Evolutionary conservation across 345 rosid species (phyloP).

Genomic region (Noccaea caerulescens): DNA sequence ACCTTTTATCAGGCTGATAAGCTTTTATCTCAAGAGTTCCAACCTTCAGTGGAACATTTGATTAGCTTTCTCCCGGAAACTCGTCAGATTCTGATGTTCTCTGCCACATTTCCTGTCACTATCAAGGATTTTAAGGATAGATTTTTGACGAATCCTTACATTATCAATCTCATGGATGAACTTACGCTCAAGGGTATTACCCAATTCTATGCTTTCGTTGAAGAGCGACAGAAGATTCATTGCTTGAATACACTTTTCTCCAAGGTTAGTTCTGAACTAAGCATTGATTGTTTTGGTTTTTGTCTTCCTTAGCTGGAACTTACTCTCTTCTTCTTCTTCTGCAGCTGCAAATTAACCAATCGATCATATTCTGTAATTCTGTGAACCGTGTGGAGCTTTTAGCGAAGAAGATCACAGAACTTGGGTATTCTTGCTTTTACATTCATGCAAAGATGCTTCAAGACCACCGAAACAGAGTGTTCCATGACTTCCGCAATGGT

Average conservation of each 20-base stretch:
- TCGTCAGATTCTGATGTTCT: slow-evolving; percentile 90
- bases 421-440: slow-evolving; percentile 92
- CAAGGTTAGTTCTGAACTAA: slow-evolving; percentile 59
- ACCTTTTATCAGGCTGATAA: slow-evolving; percentile 77
- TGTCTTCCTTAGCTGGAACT: slow-evolving; percentile 16
- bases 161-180: slow-evolving; percentile 95
- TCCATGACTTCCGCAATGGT: slow-evolving; percentile 96
- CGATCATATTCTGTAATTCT: slow-evolving; percentile 93
- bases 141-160: slow-evolving; percentile 71
- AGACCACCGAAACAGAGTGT: slow-evolving; percentile 94
- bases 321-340: slow-evolving; percentile 34
- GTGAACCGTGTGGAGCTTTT: slow-evolving; percentile 91
- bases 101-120: slow-evolving; percentile 93
- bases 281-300: background rate
- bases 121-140: slow-evolving; percentile 91
- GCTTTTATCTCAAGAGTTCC: slow-evolving; percentile 91
- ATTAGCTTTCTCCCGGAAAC: slow-evolving; percentile 71
- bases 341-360: slow-evolving; percentile 95
- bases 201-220: slow-evolving; percentile 91
- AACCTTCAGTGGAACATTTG: slow-evolving; percentile 86
- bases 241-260: slow-evolving; percentile 93
- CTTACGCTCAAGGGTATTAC: slow-evolving; percentile 94
- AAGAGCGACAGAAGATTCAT: slow-evolving; percentile 95
- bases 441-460: slow-evolving; percentile 97
- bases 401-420: slow-evolving; percentile 96